Evolutionary conservation across 2,329 filamentous ascomycete species (phyloP).

Genomic region (Fusarium chlamydosporum): DNA sequence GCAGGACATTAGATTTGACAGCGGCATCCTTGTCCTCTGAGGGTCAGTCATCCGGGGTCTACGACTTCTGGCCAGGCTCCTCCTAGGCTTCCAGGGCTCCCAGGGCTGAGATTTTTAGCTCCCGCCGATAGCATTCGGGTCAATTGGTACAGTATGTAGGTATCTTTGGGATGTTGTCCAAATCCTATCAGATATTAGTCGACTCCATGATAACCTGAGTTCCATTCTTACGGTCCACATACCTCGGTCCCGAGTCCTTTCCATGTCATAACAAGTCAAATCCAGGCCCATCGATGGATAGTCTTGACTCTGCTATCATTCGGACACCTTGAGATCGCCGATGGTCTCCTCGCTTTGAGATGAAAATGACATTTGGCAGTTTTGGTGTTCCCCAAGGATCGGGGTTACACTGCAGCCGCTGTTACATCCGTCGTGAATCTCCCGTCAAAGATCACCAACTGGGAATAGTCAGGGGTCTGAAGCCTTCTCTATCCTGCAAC

Average conservation of each 20-base stretch:
- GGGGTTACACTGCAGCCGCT: conserved; percentile 42
- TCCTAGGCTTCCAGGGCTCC: conserved; percentile 7
- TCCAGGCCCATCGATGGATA: conserved; percentile 9
- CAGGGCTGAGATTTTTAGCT: conserved; percentile 20
- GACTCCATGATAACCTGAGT: conserved; percentile 1
- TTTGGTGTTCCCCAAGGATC: conserved; percentile 33
- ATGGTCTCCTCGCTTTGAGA: conserved; percentile 6
- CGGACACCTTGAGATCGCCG: conserved; percentile 16
- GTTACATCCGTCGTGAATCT: conserved; percentile 41
- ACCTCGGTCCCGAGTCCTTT: conserved; percentile 4
- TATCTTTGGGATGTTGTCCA: not conserved
- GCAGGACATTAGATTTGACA: conserved; percentile 20
- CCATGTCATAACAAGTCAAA: conserved; percentile 20
- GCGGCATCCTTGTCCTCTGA: not conserved
- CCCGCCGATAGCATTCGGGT: conserved; percentile 17
- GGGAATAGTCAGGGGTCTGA: conserved; percentile 33
- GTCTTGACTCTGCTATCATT: not conserved
- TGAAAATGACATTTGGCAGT: conserved; percentile 8
- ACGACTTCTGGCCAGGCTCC: conserved; percentile 16
- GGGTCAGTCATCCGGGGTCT: conserved; percentile 15
- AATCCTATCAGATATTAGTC: conserved; percentile 9
- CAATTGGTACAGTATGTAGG: not conserved
- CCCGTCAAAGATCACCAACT: conserved; percentile 24
- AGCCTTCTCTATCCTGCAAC: not conserved
- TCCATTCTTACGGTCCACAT: conserved; percentile 11